phyloP scores from a whole-genome alignment of 495 filamentous ascomycete species.

The Haplographium delicatum region DNA sequence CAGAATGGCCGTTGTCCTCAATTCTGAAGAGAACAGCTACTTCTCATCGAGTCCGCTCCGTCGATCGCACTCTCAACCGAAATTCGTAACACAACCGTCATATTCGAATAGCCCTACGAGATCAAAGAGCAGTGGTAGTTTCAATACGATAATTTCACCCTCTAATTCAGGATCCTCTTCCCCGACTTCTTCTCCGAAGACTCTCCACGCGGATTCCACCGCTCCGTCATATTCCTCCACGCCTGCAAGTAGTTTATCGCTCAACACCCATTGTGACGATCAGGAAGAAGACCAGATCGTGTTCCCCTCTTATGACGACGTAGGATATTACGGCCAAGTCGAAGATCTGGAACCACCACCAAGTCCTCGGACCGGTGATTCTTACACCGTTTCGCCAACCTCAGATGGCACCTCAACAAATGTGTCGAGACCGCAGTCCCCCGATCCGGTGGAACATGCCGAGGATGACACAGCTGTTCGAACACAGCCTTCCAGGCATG shows the following conservation, averaged over 20 bases:
- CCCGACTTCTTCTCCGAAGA: slow-evolving; percentile 18
- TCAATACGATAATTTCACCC: slow-evolving; percentile 14
- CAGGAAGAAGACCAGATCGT: slow-evolving; percentile 48
- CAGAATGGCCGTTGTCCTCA: slow-evolving; percentile 24
- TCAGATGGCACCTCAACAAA: slow-evolving; percentile 38
- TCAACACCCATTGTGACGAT: slow-evolving; percentile 48
- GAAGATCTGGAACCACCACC: slow-evolving; percentile 45
- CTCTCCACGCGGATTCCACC: slow-evolving; percentile 21
- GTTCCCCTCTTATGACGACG: slow-evolving; percentile 54
- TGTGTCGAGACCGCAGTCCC: slow-evolving; percentile 43
- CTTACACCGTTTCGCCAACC: slow-evolving; percentile 40
- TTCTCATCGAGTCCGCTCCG: slow-evolving; percentile 20
- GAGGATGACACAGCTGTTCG: slow-evolving; percentile 80
- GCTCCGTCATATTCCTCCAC: slow-evolving; percentile 31
- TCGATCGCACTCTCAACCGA: slow-evolving; percentile 21
- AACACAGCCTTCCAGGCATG: slow-evolving; percentile 78
- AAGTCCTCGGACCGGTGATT: slow-evolving; percentile 38
- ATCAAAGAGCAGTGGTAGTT: slow-evolving; percentile 17
- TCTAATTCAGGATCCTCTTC: slow-evolving; percentile 19
- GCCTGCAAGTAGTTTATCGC: slow-evolving; percentile 58
- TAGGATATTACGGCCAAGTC: slow-evolving; percentile 37
- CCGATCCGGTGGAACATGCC: slow-evolving; percentile 44
- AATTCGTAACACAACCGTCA: slow-evolving; percentile 16
- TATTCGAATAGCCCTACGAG: slow-evolving; percentile 15
- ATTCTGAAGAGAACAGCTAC: slow-evolving; percentile 22